Conservation (phyloP, 2,329 filamentous ascomycete species). For the Phyllosticta paracitricarpa region DNA sequence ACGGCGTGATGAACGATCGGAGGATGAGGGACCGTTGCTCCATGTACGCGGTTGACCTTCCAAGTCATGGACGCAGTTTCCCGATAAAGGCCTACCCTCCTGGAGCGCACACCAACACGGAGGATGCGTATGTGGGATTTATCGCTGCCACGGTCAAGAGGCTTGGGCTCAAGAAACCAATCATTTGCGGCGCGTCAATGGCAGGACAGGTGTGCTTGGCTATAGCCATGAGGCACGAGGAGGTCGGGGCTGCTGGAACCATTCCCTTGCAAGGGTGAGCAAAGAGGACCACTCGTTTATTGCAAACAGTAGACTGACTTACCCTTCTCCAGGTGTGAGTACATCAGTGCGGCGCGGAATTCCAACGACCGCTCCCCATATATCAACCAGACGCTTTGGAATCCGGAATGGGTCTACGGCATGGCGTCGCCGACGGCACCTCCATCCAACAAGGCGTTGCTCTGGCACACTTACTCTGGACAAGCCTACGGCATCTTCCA, state of each 20-base stretch:
- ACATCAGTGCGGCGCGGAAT: slow-evolving; percentile 34
- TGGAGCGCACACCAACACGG: slow-evolving; percentile 39
- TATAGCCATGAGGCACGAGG: slow-evolving; percentile 36
- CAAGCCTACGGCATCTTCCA: slow-evolving; percentile 45
- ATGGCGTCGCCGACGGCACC: slow-evolving; percentile 40
- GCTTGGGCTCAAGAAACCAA: slow-evolving; percentile 31
- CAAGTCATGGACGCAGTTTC: slow-evolving; percentile 40
- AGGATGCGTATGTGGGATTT: slow-evolving; percentile 31
- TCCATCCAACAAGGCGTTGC: slow-evolving; percentile 35
- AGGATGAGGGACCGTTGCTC: slow-evolving; percentile 37
- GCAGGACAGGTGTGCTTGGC: slow-evolving; percentile 40
- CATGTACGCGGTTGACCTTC: slow-evolving; percentile 43
- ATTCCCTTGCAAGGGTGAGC: slow-evolving; percentile 37
- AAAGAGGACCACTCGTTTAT: background rate
- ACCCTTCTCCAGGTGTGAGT: slow-evolving; percentile 21
- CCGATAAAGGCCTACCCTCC: slow-evolving; percentile 32
- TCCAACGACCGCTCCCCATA: slow-evolving; percentile 38
- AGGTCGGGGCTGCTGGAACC: slow-evolving; percentile 37
- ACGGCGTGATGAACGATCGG: slow-evolving; percentile 42
- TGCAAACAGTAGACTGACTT: background rate
- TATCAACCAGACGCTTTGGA: slow-evolving; percentile 39
- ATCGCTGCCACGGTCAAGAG: slow-evolving; percentile 13
- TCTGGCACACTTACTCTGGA: slow-evolving; percentile 41
- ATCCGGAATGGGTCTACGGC: slow-evolving; percentile 41
- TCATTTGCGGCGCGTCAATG: slow-evolving; percentile 43